These are phyloP conservation scores for Apodospora peruviana DNA, from an alignment of 495 filamentous ascomycete genomes.

Conservation along the genomic window DNA sequence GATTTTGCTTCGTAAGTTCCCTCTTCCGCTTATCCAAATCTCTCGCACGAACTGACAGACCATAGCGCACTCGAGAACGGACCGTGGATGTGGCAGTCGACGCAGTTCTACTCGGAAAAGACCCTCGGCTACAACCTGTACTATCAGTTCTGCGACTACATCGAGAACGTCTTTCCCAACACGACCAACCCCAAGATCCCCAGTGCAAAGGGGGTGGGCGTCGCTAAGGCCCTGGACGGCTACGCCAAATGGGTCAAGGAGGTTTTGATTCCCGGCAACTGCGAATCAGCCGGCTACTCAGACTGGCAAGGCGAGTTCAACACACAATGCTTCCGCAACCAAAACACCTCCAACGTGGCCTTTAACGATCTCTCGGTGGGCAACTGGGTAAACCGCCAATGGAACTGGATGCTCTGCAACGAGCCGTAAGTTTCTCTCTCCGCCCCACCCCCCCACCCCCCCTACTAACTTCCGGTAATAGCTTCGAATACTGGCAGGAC, in stretches of 20 bases:
- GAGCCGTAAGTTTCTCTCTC: slow-evolving; percentile 38
- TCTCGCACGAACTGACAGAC: background rate
- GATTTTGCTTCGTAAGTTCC: slow-evolving; percentile 51
- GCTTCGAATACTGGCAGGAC: slow-evolving; percentile 33
- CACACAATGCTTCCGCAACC: slow-evolving; percentile 49
- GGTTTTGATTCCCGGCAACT: slow-evolving; percentile 36
- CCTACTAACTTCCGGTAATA: background rate
- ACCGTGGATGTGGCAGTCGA: slow-evolving; percentile 54
- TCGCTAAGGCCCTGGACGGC: slow-evolving; percentile 21
- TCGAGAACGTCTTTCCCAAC: slow-evolving; percentile 27
- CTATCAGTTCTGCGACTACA: slow-evolving; percentile 30
- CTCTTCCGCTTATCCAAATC: background rate
- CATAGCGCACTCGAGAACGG: slow-evolving; percentile 44
- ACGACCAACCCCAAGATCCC: slow-evolving; percentile 10
- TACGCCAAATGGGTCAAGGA: slow-evolving; percentile 47
- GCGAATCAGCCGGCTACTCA: slow-evolving; percentile 24
- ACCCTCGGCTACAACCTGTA: slow-evolving; percentile 15
- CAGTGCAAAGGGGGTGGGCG: slow-evolving; percentile 21
- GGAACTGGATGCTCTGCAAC: slow-evolving; percentile 63
- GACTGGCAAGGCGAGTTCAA: slow-evolving; percentile 47
- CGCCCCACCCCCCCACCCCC: background rate
- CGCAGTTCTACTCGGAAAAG: too few relatives aligned
- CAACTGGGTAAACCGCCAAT: slow-evolving; percentile 54
- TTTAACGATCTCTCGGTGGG: slow-evolving; percentile 49
- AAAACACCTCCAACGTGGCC: slow-evolving; percentile 50